Base-by-base conservation (phyloP, 306 rosid genomes). In the Argentina anserina region DNA sequence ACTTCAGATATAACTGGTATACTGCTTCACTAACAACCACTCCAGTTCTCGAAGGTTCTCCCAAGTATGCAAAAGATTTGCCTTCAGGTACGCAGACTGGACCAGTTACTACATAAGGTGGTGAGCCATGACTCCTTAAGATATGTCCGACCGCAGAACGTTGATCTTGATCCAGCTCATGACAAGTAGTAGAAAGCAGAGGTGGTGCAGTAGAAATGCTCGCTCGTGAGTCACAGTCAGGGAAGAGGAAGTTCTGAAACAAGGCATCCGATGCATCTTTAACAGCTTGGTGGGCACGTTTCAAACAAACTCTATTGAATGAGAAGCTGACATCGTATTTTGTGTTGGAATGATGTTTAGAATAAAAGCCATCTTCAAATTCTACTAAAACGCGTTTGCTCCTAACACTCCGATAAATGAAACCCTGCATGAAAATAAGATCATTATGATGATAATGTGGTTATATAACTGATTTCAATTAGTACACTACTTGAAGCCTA, bases 221-320 rank as follows among this genome's bases (percentile, higher is more conserved):
- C 14, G 1, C 67, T 13, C 64, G 67, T 0, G 80, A 47, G 28
- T 36, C 61, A 28, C 28, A 20, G 13, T 41, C 37, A 18, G 82
- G 83, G 41, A 82, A 82, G 53, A 78, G 71, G 72, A 66, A 70
- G 65, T 65, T 71, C 31, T 47, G 56, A 21, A 82, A 65, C 36
- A 71, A 70, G 67, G 71, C 31, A 14, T 70, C 58, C 3, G 77
- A 74, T 8, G 73, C 70, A 58, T 65, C 65, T 46, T 71, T 2
- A 60, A 82, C 11, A 7, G 82, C 80, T 25, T 74, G 82, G 71
- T 82, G 82, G 65, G 82, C 82, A 56, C 78, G 74, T 75, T 79
- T 82, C 39, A 78, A 71, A 62, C 80, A 75, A 20, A 78, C 72
- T 58, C 78, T 70, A 64, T 82, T 82, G 82, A 82, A 82, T 43